Conservation (phyloP, 2,329 filamentous ascomycete genomes). For the Myriosclerotinia duriaeana region DNA sequence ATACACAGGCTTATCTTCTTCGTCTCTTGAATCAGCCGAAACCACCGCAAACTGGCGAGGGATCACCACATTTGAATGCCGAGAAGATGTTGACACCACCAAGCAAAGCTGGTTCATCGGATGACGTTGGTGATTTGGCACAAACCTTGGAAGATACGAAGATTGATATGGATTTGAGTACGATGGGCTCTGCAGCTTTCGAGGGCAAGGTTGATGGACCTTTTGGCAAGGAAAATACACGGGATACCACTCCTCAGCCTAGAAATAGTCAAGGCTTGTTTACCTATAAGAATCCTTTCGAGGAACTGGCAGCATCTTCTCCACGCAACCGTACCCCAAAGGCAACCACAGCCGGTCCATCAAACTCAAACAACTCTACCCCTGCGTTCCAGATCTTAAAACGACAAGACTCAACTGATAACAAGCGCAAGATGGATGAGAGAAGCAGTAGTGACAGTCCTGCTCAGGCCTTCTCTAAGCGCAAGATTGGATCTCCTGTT, state of each 20-base stretch:
- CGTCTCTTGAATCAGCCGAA: conserved; percentile 80
- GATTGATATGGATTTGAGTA: conserved; percentile 42
- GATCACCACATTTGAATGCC: conserved; percentile 40
- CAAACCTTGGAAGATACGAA: conserved; percentile 47
- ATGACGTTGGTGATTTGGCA: conserved; percentile 42
- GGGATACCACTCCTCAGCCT: conserved; percentile 20
- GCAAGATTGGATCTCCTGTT: conserved; percentile 36
- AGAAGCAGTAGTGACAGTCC: conserved; percentile 34
- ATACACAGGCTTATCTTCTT: conserved; percentile 82
- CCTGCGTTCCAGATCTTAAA: conserved; percentile 41
- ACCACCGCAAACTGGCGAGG: conserved; percentile 53
- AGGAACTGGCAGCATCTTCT: conserved; percentile 65
- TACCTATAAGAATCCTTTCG: conserved; percentile 72
- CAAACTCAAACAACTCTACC: conserved; percentile 33
- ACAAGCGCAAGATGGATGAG: conserved; percentile 39
- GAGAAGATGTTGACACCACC: conserved; percentile 41
- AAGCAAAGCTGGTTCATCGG: conserved; percentile 43
- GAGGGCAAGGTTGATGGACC: conserved; percentile 26
- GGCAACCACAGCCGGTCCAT: conserved; percentile 43
- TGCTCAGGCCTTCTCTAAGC: conserved; percentile 32
- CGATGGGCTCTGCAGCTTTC: conserved; percentile 35
- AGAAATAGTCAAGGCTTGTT: conserved; percentile 48
- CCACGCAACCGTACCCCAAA: conserved; percentile 59
- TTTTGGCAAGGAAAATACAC: conserved; percentile 33
- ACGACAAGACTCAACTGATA: conserved; percentile 36